Percentiles rank a stretch among this genome's conserved stretches.
These are phyloP conservation scores for Heliosperma pusillum DNA, from an alignment of 148 eudicot genomes.

Conservation along the genomic window DNA sequence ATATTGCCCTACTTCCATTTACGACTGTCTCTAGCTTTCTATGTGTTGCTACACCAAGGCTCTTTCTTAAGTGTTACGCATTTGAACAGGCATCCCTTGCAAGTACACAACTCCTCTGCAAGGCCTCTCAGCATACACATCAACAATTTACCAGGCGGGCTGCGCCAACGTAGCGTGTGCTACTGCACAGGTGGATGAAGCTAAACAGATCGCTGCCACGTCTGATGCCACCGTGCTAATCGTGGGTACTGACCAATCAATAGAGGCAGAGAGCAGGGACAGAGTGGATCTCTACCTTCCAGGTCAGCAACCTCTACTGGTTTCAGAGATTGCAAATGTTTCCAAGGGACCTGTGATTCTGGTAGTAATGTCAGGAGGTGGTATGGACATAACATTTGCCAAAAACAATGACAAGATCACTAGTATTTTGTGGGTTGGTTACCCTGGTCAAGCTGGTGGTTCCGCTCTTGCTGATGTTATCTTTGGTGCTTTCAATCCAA, in stretches of 20 bases:
- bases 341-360: conserved; percentile 69
- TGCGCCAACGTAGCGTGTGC: conserved; percentile 51
- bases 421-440: conserved; percentile 77
- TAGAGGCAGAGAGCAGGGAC: conserved; percentile 61
- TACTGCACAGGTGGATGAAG: conserved; percentile 46
- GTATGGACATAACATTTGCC: conserved; percentile 64
- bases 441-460: conserved; percentile 78
- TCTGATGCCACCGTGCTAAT: conserved; percentile 63
- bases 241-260: conserved; percentile 67
- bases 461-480: conserved; percentile 68
- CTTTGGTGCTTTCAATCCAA: conserved; percentile 61
- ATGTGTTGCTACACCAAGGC: no score
- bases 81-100: conserved; percentile 54
- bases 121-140: conserved; percentile 52
- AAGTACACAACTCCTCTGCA: conserved; percentile 64
- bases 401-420: conserved; percentile 50
- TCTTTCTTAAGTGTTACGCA: background rate
- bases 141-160: conserved; percentile 54
- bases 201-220: conserved; percentile 47
- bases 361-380: conserved; percentile 77
- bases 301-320: conserved; percentile 57
- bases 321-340: conserved; percentile 48
- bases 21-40: background rate
- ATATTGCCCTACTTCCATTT: no score
- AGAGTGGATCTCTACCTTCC: conserved; percentile 56